Evolutionary conservation across 768 basidiomycete species (phyloP).

Genomic region (Russula ochroleuca): DNA sequence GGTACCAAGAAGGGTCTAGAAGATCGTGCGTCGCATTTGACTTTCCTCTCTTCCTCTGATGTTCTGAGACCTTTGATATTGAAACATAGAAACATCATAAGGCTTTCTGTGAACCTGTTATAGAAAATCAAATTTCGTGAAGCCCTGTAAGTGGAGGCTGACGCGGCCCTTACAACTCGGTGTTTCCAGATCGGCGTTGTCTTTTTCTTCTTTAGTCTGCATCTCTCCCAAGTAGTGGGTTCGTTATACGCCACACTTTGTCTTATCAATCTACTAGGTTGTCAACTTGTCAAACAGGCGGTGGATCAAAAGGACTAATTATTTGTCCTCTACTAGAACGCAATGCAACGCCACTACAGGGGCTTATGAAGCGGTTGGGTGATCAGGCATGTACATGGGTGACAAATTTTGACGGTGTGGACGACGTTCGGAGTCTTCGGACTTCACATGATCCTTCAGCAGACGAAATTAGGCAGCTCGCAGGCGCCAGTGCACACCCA

Average conservation of each 20-base stretch:
- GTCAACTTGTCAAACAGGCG: too few species aligned
- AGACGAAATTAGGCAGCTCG: background rate
- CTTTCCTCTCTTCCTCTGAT: background rate
- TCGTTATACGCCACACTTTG: background rate
- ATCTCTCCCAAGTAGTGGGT: too few species aligned
- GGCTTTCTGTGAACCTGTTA: background rate
- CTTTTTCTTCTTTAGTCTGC: background rate
- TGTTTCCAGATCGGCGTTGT: background rate
- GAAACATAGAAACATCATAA: background rate
- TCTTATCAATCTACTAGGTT: background rate
- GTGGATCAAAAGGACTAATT: too few species aligned
- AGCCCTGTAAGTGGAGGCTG: background rate
- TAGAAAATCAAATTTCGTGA: background rate
- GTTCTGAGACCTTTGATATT: background rate
- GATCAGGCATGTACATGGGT: background rate
- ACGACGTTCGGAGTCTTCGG: background rate
- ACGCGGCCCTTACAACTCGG: too few species aligned
- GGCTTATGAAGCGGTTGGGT: background rate
- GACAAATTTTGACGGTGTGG: too few species aligned
- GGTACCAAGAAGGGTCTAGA: background rate
- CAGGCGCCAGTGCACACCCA: background rate
- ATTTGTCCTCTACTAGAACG: background rate
- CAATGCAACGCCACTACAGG: background rate
- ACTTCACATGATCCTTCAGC: conserved; percentile 7
- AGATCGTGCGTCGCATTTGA: background rate